Base-by-base conservation (phyloP, 2,329 filamentous ascomycete species). In the Aspergillus sp. region DNA sequence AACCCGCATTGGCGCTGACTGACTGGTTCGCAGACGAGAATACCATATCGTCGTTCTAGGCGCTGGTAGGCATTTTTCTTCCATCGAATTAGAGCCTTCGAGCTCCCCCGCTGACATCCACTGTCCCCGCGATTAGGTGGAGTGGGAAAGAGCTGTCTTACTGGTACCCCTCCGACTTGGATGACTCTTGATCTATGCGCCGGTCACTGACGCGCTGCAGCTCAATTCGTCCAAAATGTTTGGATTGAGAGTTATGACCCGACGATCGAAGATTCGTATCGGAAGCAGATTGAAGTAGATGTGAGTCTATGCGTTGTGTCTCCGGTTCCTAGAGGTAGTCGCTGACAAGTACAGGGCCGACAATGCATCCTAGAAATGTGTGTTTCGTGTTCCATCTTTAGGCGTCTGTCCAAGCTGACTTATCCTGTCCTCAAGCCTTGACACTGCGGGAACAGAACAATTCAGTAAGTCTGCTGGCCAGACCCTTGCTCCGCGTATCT, bases 211-310 rank as follows among this genome's bases (percentile, higher is more conserved):
- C 53, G n/a, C 44, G 44, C 38, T 36, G 21, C 66, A 91, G 91
- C 91, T 65, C 91, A 96, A 79, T 96, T 95, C 66, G 91, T 96
- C 48, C 90, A 94, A 73, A 92, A 94, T 76, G 88, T 95, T 64
- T 95, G 91, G 89, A 93, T 96, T 69, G 91, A 96, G 73, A 89
- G 87, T 71, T 93, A 93, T 70, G 89, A 93, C 74, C 89, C 89
- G 41, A 93, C 89, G 58, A 93, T 93, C 71, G 89, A 93, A 73
- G 89, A 93, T 72, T 92, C 89, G 54, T 93, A 93, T 71, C 83
- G 89, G 64, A 93, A 93, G 76, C 88, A 92, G 72, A 88, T 92
- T 56, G 89, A 91, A 63, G 89, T 96, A 57, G 91, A 96, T 80
- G 91, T 94, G 77, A 80, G 89, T 83, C 19, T 47, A 46, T 45